phyloP scores from a whole-genome alignment of 1,284 basidiomycete species.

The Xanthoconium separans region DNA sequence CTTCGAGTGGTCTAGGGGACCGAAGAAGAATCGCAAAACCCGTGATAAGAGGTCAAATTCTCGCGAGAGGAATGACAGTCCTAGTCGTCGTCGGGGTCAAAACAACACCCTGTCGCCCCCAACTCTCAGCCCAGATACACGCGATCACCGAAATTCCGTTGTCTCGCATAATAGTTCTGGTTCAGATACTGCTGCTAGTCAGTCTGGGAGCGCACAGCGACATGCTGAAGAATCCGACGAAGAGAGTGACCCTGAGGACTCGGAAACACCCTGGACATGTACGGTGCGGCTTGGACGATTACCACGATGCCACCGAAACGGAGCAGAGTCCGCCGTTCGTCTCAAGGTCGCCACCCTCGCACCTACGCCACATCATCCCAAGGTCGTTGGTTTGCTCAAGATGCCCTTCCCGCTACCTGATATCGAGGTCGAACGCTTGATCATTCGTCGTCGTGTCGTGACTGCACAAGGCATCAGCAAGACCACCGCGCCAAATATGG shows the following conservation, averaged over 20 bases:
- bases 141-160: slow-evolving; percentile 22
- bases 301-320: slow-evolving; percentile 2
- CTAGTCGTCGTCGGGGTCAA: slow-evolving; percentile 3
- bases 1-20: slow-evolving; percentile 70
- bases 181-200: slow-evolving; percentile 27
- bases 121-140: slow-evolving; percentile 10
- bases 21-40: slow-evolving; percentile 29
- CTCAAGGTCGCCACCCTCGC: slow-evolving; percentile 78
- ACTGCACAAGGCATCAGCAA: slow-evolving; percentile 44
- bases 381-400: slow-evolving; percentile 88
- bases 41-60: slow-evolving; percentile 19
- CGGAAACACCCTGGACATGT: slow-evolving; percentile 94
- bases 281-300: slow-evolving; percentile 42
- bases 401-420: slow-evolving; percentile 85
- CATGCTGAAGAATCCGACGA: slow-evolving; percentile 49
- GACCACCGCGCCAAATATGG: slow-evolving; percentile 33
- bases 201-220: slow-evolving; percentile 20
- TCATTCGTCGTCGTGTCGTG: slow-evolving; percentile 49
- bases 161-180: slow-evolving; percentile 30
- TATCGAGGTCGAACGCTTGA: slow-evolving; percentile 62
- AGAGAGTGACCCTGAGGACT: slow-evolving; percentile 92
- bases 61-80: slow-evolving; percentile 11
- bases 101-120: slow-evolving; percentile 7
- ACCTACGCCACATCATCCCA: slow-evolving; percentile 95
- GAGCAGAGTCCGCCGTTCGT: slow-evolving; percentile 28